Base-by-base conservation (phyloP, 129 eudicot species). In the Arctium minus region DNA sequence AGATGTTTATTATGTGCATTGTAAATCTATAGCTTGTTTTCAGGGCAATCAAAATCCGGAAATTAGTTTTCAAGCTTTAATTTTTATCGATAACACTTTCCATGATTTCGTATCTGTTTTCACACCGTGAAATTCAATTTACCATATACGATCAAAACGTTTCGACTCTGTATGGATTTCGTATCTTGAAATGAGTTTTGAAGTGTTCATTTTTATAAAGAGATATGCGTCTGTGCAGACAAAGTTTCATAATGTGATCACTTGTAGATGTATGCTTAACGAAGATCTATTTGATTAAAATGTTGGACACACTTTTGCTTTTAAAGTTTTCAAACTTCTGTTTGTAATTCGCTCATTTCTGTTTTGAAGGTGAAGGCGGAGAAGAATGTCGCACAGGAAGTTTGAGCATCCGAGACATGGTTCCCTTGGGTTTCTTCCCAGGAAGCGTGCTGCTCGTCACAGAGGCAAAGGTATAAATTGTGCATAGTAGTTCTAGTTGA, bases 381-480 rank as follows among this genome's bases (percentile, higher is more conserved):
- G 70, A 40, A 85, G 67, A 12, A 88, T 89, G 92, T 89, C 92
- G 36, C 92, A 89, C 92, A 89, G 88, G 86, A 89, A 89, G 74
- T 89, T 89, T 77, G 92, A 89, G 89, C 92, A 89, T 31, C 88
- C 88, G 0, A 75, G 88, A 48, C 88, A 86, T 72, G 85, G 88
- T 72, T 86, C 85, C 7, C 92, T 89, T 50, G 92, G 92, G 44
- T 89, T 89, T 80, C 92, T 89, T 53, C 92, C 92, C 2, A 80
- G 89, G 84, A 88, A 88, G 86, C 87, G 92, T 42, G 92, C 92
- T 73, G 85, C 92, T 81, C 92, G 92, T 0, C 92, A 88, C 82
- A 88, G 92, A 78, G 92, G 92, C 10, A 88, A 86, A 82, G 92
- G 92, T 88, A 78, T 13, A 12, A 0, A 0, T 69, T 27, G 39